A percentile compares a stretch with the other conserved stretches of the same genome.
Conservation (phyloP, 179 eudicot genomes). For the Camellia oleifera region DNA sequence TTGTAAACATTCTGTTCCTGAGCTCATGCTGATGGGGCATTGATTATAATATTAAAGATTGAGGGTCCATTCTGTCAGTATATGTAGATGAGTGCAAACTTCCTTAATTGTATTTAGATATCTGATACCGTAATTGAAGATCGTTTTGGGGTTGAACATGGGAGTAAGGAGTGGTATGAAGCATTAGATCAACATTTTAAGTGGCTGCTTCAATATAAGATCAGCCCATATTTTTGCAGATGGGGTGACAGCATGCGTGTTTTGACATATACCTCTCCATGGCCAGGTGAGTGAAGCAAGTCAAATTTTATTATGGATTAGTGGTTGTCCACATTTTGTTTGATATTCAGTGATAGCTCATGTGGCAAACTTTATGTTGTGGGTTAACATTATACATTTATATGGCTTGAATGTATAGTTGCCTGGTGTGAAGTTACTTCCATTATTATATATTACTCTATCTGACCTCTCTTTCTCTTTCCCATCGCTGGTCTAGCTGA, state of each 20-base stretch:
- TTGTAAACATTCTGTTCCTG: not conserved
- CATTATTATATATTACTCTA: not conserved
- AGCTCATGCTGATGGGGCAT: not conserved
- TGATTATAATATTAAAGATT: not conserved
- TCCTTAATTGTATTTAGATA: constrained; percentile 58
- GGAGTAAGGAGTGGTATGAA: constrained; percentile 87
- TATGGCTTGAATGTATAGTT: not conserved
- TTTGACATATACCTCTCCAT: constrained; percentile 88
- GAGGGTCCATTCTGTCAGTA: not conserved
- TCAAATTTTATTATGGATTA: not conserved
- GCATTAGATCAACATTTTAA: constrained; percentile 81
- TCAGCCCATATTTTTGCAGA: constrained; percentile 96
- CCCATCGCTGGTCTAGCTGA: constrained; percentile 52
- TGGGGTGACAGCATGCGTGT: constrained; percentile 99
- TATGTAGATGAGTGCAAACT: not conserved
- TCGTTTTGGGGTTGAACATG: constrained; percentile 91
- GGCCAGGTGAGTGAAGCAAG: constrained; percentile 72
- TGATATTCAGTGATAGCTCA: not conserved
- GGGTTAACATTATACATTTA: not conserved
- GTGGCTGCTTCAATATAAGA: constrained; percentile 91
- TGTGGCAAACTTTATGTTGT: not conserved
- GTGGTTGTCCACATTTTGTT: constrained; percentile 3
- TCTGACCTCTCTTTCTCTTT: constrained; percentile 16
- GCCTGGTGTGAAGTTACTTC: not conserved
- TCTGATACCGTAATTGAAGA: constrained; percentile 99